phyloP scores from a whole-genome alignment of 2,329 filamentous ascomycete genomes.

The Lecanicillium sp. region DNA sequence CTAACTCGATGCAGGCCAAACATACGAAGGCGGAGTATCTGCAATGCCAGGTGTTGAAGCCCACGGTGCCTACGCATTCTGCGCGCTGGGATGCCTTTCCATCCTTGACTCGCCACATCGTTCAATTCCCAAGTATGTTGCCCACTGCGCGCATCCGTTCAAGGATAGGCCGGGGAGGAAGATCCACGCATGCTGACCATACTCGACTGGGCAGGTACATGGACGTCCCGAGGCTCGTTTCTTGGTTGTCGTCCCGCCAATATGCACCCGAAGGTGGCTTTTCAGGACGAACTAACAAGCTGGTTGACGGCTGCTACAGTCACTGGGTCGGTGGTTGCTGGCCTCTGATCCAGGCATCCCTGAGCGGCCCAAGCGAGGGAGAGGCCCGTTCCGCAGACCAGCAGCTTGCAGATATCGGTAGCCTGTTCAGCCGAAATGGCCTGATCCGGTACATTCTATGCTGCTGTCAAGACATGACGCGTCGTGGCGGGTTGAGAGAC shows the following conservation, averaged over 20 bases:
- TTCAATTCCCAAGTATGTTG: conserved; percentile 61
- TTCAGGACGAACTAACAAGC: conserved; percentile 90
- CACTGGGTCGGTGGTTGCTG: conserved; percentile 97
- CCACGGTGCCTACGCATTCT: conserved; percentile 95
- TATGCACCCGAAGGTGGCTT: conserved; percentile 89
- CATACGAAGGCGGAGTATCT: conserved; percentile 89
- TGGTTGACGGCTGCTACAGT: conserved; percentile 96
- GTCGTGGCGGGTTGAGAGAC: conserved; percentile 76
- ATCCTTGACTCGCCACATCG: conserved; percentile 74
- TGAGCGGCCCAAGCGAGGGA: conserved; percentile 43
- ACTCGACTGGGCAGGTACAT: conserved; percentile 51
- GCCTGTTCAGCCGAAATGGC: conserved; percentile 74
- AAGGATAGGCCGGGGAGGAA: too few relatives aligned
- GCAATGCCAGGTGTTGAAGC: conserved; percentile 81
- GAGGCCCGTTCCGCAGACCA: conserved; percentile 20
- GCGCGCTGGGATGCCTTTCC: conserved; percentile 79
- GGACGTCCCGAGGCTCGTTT: conserved; percentile 66
- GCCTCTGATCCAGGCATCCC: conserved; percentile 76
- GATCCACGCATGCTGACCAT: conserved; percentile 22
- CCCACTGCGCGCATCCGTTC: not conserved
- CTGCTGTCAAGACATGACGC: conserved; percentile 71
- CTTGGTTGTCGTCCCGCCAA: conserved; percentile 86
- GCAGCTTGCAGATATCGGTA: conserved; percentile 27
- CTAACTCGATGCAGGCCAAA: conserved; percentile 58
- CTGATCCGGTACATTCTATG: conserved; percentile 82